Conservation (phyloP, 305 asterid genomes). For the Solanum aculeatissimum region DNA sequence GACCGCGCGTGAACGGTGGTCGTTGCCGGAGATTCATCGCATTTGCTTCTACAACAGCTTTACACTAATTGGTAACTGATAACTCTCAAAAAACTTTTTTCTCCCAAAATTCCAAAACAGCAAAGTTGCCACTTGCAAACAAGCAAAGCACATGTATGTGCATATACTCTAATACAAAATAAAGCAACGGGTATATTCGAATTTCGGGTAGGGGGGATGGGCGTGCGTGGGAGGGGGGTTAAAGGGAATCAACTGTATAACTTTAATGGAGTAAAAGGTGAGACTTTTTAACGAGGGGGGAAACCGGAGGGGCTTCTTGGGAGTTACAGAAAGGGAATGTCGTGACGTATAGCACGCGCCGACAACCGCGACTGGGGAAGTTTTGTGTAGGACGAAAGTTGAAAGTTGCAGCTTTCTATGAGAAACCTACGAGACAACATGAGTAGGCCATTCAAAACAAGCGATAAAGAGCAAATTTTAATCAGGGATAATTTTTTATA, state of each 20-base stretch:
- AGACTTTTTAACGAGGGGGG: neutral
- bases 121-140: neutral
- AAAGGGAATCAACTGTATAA: neutral
- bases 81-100: neutral
- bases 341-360: constrained; percentile 19
- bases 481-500: too few species aligned
- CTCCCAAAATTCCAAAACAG: neutral
- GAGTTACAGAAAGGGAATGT: neutral
- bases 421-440: neutral
- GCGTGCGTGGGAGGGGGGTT: neutral
- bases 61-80: constrained; percentile 6
- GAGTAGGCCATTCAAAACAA: too few species aligned
- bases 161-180: neutral
- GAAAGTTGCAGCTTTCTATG: neutral
- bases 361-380: neutral
- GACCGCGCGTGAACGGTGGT: constrained; percentile 41
- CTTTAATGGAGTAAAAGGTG: neutral
- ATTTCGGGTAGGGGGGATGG: neutral
- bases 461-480: too few species aligned
- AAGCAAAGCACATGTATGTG: neutral
- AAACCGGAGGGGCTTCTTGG: neutral
- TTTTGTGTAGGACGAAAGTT: neutral
- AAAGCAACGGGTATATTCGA: neutral
- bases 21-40: constrained; percentile 65
- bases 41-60: constrained; percentile 6